A percentile compares a stretch with the other conserved stretches of the same genome.
phyloP scores from a whole-genome alignment of 306 rosid species.

The Leucaena leucocephala region DNA sequence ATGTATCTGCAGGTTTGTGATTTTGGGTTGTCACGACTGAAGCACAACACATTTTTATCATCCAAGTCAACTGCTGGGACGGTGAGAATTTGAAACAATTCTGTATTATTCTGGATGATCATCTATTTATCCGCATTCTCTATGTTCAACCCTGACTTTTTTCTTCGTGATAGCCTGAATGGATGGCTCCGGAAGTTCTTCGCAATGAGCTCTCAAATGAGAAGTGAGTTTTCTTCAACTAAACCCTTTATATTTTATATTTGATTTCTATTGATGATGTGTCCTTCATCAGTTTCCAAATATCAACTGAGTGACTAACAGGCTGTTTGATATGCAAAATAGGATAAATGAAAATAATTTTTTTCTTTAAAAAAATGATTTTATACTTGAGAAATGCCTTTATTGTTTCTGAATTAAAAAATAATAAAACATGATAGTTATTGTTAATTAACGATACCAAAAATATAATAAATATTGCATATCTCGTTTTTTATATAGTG shows the following conservation, averaged over 20 bases:
- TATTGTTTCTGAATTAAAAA: too few relatives aligned
- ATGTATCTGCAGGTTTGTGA: constrained; percentile 68
- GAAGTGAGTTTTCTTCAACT: constrained; percentile 63
- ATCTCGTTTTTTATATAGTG: too few relatives aligned
- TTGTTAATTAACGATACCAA: too few relatives aligned
- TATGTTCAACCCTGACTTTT: constrained; percentile 41
- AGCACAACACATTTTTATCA: constrained; percentile 95
- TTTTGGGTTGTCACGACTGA: constrained; percentile 98
- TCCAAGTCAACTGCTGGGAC: constrained; percentile 99
- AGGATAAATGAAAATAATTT: background rate
- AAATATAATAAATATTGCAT: too few relatives aligned
- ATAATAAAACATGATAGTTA: too few relatives aligned
- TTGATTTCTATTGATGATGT: constrained; percentile 7
- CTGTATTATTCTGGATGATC: constrained; percentile 1
- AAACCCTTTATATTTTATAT: constrained; percentile 20
- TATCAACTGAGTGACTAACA: constrained; percentile 5
- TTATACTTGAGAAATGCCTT: too few relatives aligned
- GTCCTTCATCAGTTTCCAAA: constrained; percentile 27
- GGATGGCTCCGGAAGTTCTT: constrained; percentile 99
- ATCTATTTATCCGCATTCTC: constrained; percentile 31
- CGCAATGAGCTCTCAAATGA: constrained; percentile 98
- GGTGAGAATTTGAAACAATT: constrained; percentile 61
- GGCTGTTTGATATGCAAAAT: background rate
- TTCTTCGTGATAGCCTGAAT: constrained; percentile 80
- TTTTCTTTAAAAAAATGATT: too few relatives aligned